Base-by-base conservation (phyloP, 2,329 filamentous ascomycete genomes). In the Magnaporthiopsis rhizophila region DNA sequence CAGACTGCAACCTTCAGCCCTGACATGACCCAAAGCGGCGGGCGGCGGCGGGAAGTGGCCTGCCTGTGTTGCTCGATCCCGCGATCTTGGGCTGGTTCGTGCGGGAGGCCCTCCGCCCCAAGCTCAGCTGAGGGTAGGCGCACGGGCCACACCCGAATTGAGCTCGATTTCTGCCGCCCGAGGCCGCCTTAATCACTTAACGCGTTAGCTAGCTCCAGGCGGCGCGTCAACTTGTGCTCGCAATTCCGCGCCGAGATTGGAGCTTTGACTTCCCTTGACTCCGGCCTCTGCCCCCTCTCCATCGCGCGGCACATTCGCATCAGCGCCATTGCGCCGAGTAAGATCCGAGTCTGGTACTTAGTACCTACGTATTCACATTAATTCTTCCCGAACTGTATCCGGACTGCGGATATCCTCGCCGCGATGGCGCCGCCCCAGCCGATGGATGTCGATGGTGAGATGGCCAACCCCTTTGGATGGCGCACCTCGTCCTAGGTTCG, bases 381-480 rank as follows among this genome's bases (percentile, higher is more conserved):
- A 30, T 30, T 30, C 30, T 30, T 3, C 30, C 30, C 6, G 30
- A 30, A 30, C 30, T 7, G 4, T 30, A 30, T 30, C 38, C 21
- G 45, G 21, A 24, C 9, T 24, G n/a, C n/a, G 18, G 18, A 53
- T 21, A n/a, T 24, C 21, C 18, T 53, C 45, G 63, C 34, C 26
- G 61, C 32, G 13, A 62, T 63, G 65, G 58, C 61, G 28, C 32
- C 32, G n/a, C 50, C 53, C 30, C 28, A 58, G 36, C 34, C 57
- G n/a, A 63, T 59, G 56, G 62, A 63, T 28, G 62, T 59, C 59
- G 63, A 64, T 36, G 63, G 53, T 36, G 15, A 57, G 36, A 26
- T 58, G 15, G 59, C 62, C 38, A 28, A n/a, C 18, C 18, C 13
- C 21, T 21, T 7, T 11, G 38, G 45, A 53, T 53, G 18, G 45